phyloP scores from a whole-genome alignment of 805 yeast species.

The Candida hispaniensis region DNA sequence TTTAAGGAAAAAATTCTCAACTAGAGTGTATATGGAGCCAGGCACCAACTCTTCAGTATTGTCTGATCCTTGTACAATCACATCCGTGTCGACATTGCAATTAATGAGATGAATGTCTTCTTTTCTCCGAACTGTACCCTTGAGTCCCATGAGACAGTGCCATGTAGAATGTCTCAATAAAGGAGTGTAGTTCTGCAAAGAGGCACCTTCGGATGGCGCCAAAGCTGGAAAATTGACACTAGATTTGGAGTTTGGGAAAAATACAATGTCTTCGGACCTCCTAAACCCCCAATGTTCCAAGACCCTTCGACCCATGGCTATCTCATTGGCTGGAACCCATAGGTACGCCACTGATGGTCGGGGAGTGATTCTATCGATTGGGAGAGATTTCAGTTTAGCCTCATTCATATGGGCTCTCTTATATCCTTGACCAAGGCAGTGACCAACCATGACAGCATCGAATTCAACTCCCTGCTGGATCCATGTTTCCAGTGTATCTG shows the following conservation, averaged over 20 bases:
- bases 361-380: constrained; percentile 62
- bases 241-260: constrained; percentile 55
- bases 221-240: constrained; percentile 55
- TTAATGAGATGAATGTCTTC: constrained; percentile 77
- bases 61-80: constrained; percentile 47
- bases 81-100: constrained; percentile 86
- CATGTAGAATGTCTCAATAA: constrained; percentile 44
- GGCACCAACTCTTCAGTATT: constrained; percentile 42
- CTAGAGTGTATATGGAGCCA: constrained; percentile 61
- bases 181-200: constrained; percentile 39
- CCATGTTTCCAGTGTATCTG: constrained; percentile 52
- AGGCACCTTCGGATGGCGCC: constrained; percentile 33
- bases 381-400: constrained; percentile 49
- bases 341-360: constrained; percentile 79
- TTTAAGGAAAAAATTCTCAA: constrained; percentile 81
- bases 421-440: constrained; percentile 49
- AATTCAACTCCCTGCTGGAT: constrained; percentile 48
- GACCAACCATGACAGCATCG: constrained; percentile 89
- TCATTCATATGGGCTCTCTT: constrained; percentile 1
- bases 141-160: constrained; percentile 98
- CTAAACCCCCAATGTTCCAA: constrained; percentile 53
- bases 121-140: constrained; percentile 84
- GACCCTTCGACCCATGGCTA: constrained; percentile 44
- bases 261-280: constrained; percentile 81
- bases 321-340: constrained; percentile 75